Percentiles rank a stretch among this genome's conserved stretches.
Conservation (phyloP, 495 filamentous ascomycete species). For the Podospora didyma region DNA sequence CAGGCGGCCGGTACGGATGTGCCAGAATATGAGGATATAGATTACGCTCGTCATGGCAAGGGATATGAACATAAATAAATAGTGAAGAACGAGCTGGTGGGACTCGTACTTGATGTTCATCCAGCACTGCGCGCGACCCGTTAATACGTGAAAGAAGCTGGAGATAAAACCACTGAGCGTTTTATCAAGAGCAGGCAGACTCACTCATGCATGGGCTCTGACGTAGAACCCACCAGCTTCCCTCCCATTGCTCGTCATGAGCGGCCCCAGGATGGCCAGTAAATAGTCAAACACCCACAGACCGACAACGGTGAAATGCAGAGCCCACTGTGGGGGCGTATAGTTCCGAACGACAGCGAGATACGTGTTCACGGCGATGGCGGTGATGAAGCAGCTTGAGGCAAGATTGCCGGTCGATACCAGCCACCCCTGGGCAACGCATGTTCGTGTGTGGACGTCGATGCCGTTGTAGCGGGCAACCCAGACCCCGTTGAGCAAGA, state of each 20-base stretch:
- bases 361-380: slow-evolving; percentile 68
- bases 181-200: slow-evolving; percentile 22
- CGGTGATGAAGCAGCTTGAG: slow-evolving; percentile 65
- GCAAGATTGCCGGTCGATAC: slow-evolving; percentile 66
- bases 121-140: slow-evolving; percentile 56
- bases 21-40: slow-evolving; percentile 62
- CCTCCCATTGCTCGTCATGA: slow-evolving; percentile 42
- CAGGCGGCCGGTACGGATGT: slow-evolving; percentile 39
- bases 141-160: not conserved
- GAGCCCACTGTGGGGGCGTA: slow-evolving; percentile 49
- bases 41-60: slow-evolving; percentile 61
- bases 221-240: slow-evolving; percentile 52
- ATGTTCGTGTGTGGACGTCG: slow-evolving; percentile 50
- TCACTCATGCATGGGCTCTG: slow-evolving; percentile 60
- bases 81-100: slow-evolving; percentile 68
- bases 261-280: slow-evolving; percentile 54
- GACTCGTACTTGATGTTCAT: slow-evolving; percentile 56
- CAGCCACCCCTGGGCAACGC: slow-evolving; percentile 69
- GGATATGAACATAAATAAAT: slow-evolving; percentile 74
- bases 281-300: slow-evolving; percentile 59
- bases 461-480: slow-evolving; percentile 50
- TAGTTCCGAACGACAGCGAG: slow-evolving; percentile 56
- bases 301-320: slow-evolving; percentile 46
- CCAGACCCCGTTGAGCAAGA: slow-evolving; percentile 64
- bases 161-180: too few species aligned